These are phyloP conservation scores for Sclerotinia spermophila DNA, from an alignment of 2,329 filamentous ascomycete genomes.

Conservation along the genomic window DNA sequence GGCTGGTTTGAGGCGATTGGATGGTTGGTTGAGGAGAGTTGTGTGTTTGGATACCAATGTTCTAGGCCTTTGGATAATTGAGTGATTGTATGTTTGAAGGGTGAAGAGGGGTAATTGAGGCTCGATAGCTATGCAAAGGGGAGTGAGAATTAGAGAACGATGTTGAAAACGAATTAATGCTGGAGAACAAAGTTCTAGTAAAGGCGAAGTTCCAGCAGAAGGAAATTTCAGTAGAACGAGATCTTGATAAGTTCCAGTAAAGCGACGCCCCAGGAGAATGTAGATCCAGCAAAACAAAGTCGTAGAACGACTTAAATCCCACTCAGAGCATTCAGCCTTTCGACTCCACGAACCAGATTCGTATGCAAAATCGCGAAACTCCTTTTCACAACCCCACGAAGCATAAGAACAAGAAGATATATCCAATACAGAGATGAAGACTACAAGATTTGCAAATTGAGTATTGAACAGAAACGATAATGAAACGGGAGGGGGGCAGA, in stretches of 20 bases:
- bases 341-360: background rate
- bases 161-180: no score
- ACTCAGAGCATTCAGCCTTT: background rate
- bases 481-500: background rate
- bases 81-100: background rate
- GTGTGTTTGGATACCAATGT: background rate
- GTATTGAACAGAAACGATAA: background rate
- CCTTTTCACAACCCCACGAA: background rate
- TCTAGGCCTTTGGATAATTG: background rate
- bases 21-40: rapidly evolving
- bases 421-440: background rate
- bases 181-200: no score
- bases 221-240: no score
- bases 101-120: background rate
- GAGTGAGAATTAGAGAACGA: background rate
- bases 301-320: no score
- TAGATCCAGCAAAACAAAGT: background rate
- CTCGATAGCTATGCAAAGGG: background rate
- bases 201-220: no score
- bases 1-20: background rate
- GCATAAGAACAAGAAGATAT: background rate
- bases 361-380: background rate
- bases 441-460: no score
- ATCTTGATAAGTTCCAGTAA: no score
- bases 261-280: background rate